A percentile compares a stretch with the other conserved stretches of the same genome.
These are phyloP conservation scores for Mycotypha africana DNA, from an alignment of 371 early-diverging fungal species.

Conservation along the genomic window DNA sequence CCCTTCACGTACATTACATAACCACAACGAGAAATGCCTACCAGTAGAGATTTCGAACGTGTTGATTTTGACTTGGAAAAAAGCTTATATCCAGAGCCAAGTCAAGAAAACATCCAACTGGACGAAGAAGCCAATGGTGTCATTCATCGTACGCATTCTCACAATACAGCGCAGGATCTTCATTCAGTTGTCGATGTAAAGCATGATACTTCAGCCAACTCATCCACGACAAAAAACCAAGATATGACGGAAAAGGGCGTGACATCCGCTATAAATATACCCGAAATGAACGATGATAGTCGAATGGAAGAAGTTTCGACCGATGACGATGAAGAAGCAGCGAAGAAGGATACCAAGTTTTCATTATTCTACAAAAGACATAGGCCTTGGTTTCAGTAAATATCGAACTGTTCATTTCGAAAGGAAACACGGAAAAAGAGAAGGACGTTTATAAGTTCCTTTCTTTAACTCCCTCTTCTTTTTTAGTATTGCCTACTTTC, in stretches of 20 bases:
- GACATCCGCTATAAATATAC: constrained; percentile 11
- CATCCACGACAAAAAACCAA: neutral
- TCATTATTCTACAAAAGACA: constrained; percentile 8
- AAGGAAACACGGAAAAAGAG: constrained; percentile 1
- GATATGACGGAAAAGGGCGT: constrained; percentile 3
- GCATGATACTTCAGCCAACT: neutral
- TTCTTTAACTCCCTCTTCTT: neutral
- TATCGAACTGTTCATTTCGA: neutral
- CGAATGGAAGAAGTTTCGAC: too few species aligned
- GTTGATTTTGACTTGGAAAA: constrained; percentile 2
- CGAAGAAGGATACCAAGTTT: constrained; percentile 4
- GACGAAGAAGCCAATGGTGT: too few species aligned
- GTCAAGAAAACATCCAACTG: too few species aligned
- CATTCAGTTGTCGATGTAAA: too few species aligned
- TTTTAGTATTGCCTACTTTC: constrained; percentile 28
- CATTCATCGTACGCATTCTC: too few species aligned
- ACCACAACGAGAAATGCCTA: too few species aligned
- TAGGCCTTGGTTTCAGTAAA: constrained; percentile 20
- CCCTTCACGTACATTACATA: too few species aligned
- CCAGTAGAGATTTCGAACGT: constrained; percentile 5
- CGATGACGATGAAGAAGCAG: constrained; percentile 11
- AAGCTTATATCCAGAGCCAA: constrained; percentile 3
- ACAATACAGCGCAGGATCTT: too few species aligned
- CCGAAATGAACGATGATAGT: neutral
- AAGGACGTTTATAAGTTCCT: too few species aligned